Evolutionary conservation across 2,329 filamentous ascomycete species (phyloP), one percentile per base, ranked within the genome.

Genomic region (Trichoderma arundinaceum): DNA sequence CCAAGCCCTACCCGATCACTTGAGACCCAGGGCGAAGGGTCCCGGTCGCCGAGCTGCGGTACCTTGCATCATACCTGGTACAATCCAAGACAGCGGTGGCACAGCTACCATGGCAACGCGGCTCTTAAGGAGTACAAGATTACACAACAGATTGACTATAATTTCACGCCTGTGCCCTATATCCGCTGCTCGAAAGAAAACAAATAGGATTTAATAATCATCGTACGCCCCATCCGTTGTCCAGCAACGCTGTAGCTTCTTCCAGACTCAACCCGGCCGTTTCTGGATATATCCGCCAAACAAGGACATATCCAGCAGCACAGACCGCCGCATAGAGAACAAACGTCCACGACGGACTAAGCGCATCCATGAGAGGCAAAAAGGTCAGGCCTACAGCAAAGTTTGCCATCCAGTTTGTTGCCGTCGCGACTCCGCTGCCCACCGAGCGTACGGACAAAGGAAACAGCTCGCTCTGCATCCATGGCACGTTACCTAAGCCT

Each of bases 391-490:
- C 94, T 1, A 97, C 84, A 17, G 95, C 76, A 67, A 96, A 95
- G 75, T 98, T 98, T 28, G 90, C 88, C 4, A 84, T 86, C 94
- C 94, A 98, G 73, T 87, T 97, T 7, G 92, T 96, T 5, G 89
- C 90, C 7, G 94, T 94, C 1, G 90, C 86, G 5, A 92, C 76
- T 0, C 88, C 88, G 66, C 89, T 91, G 33, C 91, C 92, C 1
- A 92, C 77, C 4, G 89, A 88, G 56, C 91, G 87, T 52, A 93
- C 90, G 35, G 84, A 83, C 54, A 94, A 82, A 0, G 93, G 91
- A 74, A 97, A 97, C 38, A 97, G 85, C 79, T 98, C 94, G 71
- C 90, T 92, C 79, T 97, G 94, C 84, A 97, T 94, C 94, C 94
- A 98, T 0, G 94, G 94, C 2, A 98, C 92, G 72, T 93, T 96